Evolutionary conservation across 805 yeast genomes (phyloP), one percentile per base, ranked within the genome.

Genomic region (Isabelozyma rhagii): DNA sequence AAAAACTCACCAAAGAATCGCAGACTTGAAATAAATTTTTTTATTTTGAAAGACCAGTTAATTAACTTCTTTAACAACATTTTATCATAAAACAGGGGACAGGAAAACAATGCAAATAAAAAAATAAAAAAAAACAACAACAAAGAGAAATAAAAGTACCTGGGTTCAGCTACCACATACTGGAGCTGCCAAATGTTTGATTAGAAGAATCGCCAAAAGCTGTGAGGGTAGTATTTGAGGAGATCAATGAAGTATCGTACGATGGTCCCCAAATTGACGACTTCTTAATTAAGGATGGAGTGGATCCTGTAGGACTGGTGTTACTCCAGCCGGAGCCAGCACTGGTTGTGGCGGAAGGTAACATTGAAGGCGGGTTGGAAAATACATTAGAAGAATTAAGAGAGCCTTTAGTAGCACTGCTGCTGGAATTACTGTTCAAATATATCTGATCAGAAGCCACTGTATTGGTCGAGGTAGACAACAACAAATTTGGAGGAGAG

Each of bases 261-360:
- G 57, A 43, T n/a, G 49, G 48, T 7, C 64, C 65, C 66, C 66
- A 62, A 51, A 62, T 62, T n/a, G 66, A 60, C 27, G 50, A 46
- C 15, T 17, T 50, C 25, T 21, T 28, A 36, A 45, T 21, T 28
- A 43, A 21, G 21, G 51, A 39, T 15, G 43, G 41, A 39, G 31
- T 49, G 5, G 31, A 21, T 11, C 44, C 18, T 4, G 50, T 51
- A 51, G 39, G 47, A 28, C 45, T 44, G 28, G 45, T 38, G 25
- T 21, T 21, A 47, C 50, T 42, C 47, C 51, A 49, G 42, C 48
- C 50, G 14, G 48, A 43, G 14, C 44, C 48, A 2, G 27, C 36
- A 45, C 41, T 41, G n/a, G 54, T 29, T 6, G 52, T 21, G 8
- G 48, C 40, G 29, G 43, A 11, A 18, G 50, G 45, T 41, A 60